phyloP scores from a whole-genome alignment of 441 rosid genomes.

The Populus trichocarpa region DNA sequence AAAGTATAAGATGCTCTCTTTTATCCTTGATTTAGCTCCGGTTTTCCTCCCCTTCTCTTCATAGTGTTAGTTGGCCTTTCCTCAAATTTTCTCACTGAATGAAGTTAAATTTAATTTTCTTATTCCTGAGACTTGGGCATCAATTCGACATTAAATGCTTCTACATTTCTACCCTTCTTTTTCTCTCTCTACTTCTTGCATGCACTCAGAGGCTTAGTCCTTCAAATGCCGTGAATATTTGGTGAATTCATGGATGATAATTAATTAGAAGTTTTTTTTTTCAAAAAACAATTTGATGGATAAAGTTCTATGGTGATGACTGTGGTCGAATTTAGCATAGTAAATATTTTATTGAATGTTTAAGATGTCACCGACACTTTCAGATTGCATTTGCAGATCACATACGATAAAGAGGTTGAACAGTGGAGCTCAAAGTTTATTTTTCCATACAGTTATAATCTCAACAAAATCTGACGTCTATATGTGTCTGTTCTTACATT shows the following conservation, averaged over 20 bases:
- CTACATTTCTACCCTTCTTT: background rate
- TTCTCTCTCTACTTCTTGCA: background rate
- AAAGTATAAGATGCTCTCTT: background rate
- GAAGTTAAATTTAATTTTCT: background rate
- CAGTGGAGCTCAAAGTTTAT: background rate
- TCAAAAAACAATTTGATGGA: background rate
- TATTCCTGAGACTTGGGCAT: background rate
- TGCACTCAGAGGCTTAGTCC: background rate
- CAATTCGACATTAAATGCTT: background rate
- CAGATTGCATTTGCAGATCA: background rate
- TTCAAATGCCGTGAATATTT: background rate
- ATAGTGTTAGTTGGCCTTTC: background rate
- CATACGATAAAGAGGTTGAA: background rate
- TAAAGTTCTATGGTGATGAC: slow-evolving; percentile 2
- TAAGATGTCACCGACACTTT: background rate
- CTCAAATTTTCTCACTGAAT: background rate
- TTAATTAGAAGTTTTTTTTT: background rate
- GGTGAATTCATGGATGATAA: background rate
- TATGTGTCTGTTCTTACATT: slow-evolving; percentile 21
- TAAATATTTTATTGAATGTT: slow-evolving; percentile 4
- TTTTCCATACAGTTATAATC: background rate
- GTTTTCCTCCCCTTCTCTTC: background rate
- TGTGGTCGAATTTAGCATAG: background rate
- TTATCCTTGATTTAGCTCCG: background rate
- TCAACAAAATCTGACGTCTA: slow-evolving; percentile 6